Conservation (phyloP, 441 rosid species). For the Melastoma candidum region DNA sequence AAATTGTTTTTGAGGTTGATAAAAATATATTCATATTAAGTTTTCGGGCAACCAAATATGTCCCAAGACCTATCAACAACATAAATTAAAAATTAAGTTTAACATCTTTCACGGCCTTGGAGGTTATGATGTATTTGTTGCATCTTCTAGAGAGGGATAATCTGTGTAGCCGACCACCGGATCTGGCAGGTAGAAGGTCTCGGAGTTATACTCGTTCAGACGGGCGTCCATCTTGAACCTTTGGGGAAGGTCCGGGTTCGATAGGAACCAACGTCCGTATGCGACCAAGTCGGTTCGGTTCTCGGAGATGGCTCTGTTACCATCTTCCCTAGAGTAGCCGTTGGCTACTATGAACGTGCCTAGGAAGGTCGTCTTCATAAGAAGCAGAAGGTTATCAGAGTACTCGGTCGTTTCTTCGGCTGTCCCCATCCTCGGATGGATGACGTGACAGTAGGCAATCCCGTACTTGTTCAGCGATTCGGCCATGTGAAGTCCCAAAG, state of each 20-base stretch:
- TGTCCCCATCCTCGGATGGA: constrained; percentile 22
- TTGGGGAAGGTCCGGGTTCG: constrained; percentile 21
- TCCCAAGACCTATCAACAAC: no score
- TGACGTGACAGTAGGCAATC: constrained; percentile 42
- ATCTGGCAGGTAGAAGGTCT: constrained; percentile 13
- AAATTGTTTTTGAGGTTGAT: no score
- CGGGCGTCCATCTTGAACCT: constrained; percentile 15
- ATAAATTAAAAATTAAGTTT: no score
- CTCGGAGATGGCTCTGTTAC: constrained; percentile 11
- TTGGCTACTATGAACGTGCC: constrained; percentile 22
- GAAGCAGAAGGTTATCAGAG: constrained; percentile 17
- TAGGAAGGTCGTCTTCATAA: constrained; percentile 23
- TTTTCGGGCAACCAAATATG: no score
- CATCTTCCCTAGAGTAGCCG: constrained; percentile 18
- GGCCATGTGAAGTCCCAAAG: constrained; percentile 35
- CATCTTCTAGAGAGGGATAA: constrained; percentile 18
- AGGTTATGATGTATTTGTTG: no score
- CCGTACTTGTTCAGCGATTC: constrained; percentile 29
- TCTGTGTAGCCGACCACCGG: constrained; percentile 21
- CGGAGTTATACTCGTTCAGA: constrained; percentile 13
- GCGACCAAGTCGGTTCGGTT: constrained; percentile 11
- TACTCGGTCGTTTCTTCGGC: constrained; percentile 10
- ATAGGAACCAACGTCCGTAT: constrained; percentile 18
- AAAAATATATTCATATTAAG: no score
- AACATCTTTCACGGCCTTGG: not conserved